Evolutionary conservation across 805 yeast species (phyloP).

Genomic region (Candida alai): DNA sequence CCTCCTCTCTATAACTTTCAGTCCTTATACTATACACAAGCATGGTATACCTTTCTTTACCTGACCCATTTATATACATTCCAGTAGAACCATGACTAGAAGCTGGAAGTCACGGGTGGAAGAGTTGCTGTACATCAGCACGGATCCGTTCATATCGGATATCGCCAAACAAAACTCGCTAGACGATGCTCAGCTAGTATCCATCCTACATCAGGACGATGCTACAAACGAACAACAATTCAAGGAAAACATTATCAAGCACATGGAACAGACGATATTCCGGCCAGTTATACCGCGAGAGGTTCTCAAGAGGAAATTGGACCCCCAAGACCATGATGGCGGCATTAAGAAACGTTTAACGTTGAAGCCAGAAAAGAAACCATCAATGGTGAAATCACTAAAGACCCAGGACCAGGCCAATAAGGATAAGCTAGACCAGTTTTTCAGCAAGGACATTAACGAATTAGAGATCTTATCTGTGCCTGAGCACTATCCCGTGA

Average conservation of each 20-base stretch:
- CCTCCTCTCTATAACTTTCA: background rate
- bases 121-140: conserved; percentile 9
- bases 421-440: conserved; percentile 14
- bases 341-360: conserved; percentile 1
- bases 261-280: conserved; percentile 10
- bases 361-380: conserved; percentile 5
- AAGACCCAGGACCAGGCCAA: conserved; percentile 11
- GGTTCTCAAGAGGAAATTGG: conserved; percentile 7
- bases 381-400: conserved; percentile 11
- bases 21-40: no score
- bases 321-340: conserved; percentile 2
- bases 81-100: background rate
- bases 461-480: conserved; percentile 36
- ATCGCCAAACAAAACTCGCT: conserved; percentile 2
- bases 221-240: conserved; percentile 7
- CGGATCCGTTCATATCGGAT: conserved; percentile 9
- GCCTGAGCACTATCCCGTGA: conserved; percentile 41
- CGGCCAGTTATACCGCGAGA: conserved; percentile 7
- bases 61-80: background rate
- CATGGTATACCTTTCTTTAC: no score
- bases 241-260: conserved; percentile 8
- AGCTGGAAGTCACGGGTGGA: conserved; percentile 9
- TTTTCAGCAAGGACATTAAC: conserved; percentile 21
- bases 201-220: conserved; percentile 5
- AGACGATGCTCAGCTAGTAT: conserved; percentile 2